Conservation (phyloP, 2,329 filamentous ascomycete species). For the Nothophoma quercina region DNA sequence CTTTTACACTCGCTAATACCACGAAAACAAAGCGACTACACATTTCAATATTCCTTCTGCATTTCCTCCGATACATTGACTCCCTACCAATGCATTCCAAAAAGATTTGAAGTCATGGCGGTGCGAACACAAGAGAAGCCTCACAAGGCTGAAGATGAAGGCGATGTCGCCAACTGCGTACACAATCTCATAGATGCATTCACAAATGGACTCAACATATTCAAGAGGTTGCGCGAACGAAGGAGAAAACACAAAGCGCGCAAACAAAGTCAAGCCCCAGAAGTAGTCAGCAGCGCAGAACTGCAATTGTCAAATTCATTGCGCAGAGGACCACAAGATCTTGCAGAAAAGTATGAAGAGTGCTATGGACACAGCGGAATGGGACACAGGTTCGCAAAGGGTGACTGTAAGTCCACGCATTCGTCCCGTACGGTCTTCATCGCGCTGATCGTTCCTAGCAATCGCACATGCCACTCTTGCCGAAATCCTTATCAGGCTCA, state of each 20-base stretch:
- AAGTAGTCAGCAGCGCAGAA: constrained; percentile 44
- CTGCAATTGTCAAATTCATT: constrained; percentile 51
- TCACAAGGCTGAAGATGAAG: constrained; percentile 28
- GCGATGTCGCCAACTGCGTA: constrained; percentile 47
- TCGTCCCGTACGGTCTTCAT: background rate
- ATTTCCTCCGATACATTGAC: constrained; percentile 20
- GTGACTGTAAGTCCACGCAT: constrained; percentile 51
- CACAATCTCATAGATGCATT: constrained; percentile 55
- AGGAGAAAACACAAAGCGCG: constrained; percentile 42
- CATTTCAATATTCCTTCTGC: constrained; percentile 20
- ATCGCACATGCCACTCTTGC: constrained; percentile 57
- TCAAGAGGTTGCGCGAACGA: constrained; percentile 51
- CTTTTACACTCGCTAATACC: constrained; percentile 35
- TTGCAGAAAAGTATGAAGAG: constrained; percentile 52
- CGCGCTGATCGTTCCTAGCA: constrained; percentile 36
- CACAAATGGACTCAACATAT: constrained; percentile 54
- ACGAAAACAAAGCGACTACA: constrained; percentile 27
- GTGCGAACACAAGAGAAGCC: constrained; percentile 27
- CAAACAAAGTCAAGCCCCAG: constrained; percentile 26
- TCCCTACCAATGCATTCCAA: constrained; percentile 13
- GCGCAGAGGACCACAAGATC: constrained; percentile 51
- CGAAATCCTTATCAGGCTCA: constrained; percentile 55
- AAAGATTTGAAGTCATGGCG: constrained; percentile 32
- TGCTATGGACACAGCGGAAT: constrained; percentile 41
- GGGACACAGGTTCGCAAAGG: constrained; percentile 52